Evolutionary conservation across 1,284 basidiomycete species (phyloP).

Genomic region (Melampsora larici-populina): DNA sequence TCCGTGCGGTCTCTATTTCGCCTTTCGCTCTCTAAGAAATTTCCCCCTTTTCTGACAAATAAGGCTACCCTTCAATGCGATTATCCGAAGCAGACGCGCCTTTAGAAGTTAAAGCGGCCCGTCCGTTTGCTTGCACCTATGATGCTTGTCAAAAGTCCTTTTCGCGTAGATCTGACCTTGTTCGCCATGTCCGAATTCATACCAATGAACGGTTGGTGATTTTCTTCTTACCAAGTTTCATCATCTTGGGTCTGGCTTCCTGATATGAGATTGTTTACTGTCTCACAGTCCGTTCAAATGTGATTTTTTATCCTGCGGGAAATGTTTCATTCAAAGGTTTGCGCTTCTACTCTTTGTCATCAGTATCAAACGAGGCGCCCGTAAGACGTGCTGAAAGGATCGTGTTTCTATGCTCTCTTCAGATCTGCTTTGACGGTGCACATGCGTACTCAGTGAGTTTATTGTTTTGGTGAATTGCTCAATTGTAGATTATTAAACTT

Average conservation of each 20-base stretch:
- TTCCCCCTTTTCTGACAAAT: neutral
- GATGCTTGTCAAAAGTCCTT: slow-evolving; percentile 57
- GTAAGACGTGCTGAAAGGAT: slow-evolving; percentile 44
- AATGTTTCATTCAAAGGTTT: slow-evolving; percentile 51
- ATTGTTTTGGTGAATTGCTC: neutral
- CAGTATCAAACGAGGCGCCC: neutral
- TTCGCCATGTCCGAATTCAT: slow-evolving; percentile 58
- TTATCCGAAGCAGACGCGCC: neutral
- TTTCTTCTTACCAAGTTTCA: neutral
- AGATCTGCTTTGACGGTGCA: slow-evolving; percentile 49
- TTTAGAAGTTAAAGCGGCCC: slow-evolving; percentile 19
- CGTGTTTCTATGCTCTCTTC: slow-evolving; percentile 52
- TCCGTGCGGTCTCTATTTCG: slow-evolving; percentile 1
- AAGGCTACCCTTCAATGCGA: neutral
- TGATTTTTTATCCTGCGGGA: slow-evolving; percentile 47
- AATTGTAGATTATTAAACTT: neutral
- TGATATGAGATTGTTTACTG: neutral
- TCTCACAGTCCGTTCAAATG: slow-evolving; percentile 46
- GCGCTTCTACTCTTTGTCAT: slow-evolving; percentile 28
- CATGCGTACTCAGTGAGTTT: slow-evolving; percentile 56
- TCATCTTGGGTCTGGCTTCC: slow-evolving; percentile 15
- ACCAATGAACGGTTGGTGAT: slow-evolving; percentile 50
- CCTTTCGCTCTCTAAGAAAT: neutral
- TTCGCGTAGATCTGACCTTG: slow-evolving; percentile 57
- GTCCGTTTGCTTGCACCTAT: slow-evolving; percentile 55